phyloP scores from a whole-genome alignment of 2,329 filamentous ascomycete species.

The Capronia epimyces region DNA sequence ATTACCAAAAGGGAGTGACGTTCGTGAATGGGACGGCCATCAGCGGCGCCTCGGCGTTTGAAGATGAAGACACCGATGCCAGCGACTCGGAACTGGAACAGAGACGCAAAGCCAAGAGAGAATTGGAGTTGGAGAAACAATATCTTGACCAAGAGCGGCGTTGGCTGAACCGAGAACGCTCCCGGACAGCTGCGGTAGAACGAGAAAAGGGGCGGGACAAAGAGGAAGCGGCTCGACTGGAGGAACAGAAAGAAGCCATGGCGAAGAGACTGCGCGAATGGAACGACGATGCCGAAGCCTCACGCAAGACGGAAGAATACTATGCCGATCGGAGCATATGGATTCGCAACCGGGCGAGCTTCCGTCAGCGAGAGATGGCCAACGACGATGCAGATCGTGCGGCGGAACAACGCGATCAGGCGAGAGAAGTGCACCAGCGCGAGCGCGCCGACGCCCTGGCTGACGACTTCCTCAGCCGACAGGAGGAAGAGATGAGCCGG shows the following conservation, averaged over 20 bases:
- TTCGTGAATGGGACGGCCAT: conserved; percentile 76
- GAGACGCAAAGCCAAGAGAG: conserved; percentile 63
- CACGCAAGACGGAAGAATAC: conserved; percentile 69
- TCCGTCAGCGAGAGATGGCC: conserved; percentile 66
- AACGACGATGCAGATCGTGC: conserved; percentile 78
- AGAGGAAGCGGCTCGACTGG: conserved; percentile 62
- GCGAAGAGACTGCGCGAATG: conserved; percentile 71
- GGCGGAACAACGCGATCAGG: conserved; percentile 68
- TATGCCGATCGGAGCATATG: conserved; percentile 81
- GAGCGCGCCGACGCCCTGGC: conserved; percentile 79
- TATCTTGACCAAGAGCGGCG: conserved; percentile 82
- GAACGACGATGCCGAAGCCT: conserved; percentile 80
- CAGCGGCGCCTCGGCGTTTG: conserved; percentile 54
- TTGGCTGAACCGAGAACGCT: conserved; percentile 84
- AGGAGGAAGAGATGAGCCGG: conserved; percentile 61
- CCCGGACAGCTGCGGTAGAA: conserved; percentile 75
- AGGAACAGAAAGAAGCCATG: conserved; percentile 61
- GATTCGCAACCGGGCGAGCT: conserved; percentile 71
- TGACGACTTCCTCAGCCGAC: conserved; percentile 81
- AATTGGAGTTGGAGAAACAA: conserved; percentile 69
- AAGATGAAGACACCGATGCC: conserved; percentile 82
- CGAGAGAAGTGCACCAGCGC: conserved; percentile 62
- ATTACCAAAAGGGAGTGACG: conserved; percentile 69
- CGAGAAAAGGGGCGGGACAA: conserved; percentile 76
- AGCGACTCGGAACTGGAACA: conserved; percentile 80